phyloP scores from a whole-genome alignment of 345 rosid genomes.

The Aquilaria yunnanensis region DNA sequence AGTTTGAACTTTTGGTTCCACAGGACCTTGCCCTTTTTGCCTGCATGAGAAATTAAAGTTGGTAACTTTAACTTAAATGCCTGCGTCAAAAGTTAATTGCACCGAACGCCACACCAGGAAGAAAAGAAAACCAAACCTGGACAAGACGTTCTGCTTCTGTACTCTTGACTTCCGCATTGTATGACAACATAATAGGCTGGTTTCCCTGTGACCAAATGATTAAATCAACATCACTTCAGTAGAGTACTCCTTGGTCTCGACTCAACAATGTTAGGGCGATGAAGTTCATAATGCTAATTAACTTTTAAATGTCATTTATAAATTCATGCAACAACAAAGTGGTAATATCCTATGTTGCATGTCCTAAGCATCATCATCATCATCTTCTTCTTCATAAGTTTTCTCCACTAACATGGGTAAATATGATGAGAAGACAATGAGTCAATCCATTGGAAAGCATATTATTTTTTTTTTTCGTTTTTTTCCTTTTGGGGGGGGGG shows the following conservation, averaged over 20 bases:
- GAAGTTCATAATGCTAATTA: too few species aligned
- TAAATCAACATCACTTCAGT: background rate
- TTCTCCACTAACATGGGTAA: too few species aligned
- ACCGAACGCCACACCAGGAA: background rate
- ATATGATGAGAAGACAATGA: too few species aligned
- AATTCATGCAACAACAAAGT: background rate
- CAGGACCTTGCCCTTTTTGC: slow-evolving; percentile 39
- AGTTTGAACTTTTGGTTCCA: slow-evolving; percentile 91
- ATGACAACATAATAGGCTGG: slow-evolving; percentile 51
- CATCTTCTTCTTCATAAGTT: too few species aligned
- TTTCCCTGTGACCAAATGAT: slow-evolving; percentile 34
- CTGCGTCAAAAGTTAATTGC: background rate
- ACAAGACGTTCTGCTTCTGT: slow-evolving; percentile 68
- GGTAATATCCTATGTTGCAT: too few species aligned
- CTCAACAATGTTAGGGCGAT: too few species aligned
- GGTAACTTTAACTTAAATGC: background rate
- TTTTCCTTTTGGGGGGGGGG: too few species aligned
- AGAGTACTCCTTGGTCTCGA: too few species aligned
- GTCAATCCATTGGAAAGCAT: too few species aligned
- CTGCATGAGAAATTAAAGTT: slow-evolving; percentile 23
- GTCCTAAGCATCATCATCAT: too few species aligned
- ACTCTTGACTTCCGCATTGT: slow-evolving; percentile 60
- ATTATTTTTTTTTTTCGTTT: too few species aligned
- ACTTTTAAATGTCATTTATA: background rate
- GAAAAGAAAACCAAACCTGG: slow-evolving; percentile 8